A percentile compares a stretch with the other conserved stretches of the same genome.
phyloP scores from a whole-genome alignment of 306 rosid species.

The Castanopsis chinensis region DNA sequence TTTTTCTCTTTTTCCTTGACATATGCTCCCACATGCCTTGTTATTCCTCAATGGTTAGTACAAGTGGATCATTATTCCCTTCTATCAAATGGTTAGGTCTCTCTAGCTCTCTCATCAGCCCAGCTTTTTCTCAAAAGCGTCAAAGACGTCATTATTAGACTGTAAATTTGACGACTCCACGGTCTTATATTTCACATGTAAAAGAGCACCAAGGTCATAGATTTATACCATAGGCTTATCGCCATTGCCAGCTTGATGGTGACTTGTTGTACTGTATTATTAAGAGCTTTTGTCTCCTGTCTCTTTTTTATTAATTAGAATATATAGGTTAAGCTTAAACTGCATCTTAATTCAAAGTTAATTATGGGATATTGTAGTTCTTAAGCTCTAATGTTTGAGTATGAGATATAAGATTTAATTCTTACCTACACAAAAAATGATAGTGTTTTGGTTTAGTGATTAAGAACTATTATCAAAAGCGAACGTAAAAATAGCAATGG shows the following conservation, averaged over 20 bases:
- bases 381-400: no score
- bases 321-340: background rate
- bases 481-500: no score
- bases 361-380: no score
- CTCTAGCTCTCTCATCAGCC: background rate
- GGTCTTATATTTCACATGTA: background rate
- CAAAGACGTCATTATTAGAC: background rate
- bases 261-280: background rate
- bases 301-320: background rate
- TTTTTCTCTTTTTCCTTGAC: background rate
- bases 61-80: background rate
- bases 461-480: no score
- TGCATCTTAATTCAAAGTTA: background rate
- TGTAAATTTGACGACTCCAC: background rate
- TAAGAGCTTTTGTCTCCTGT: no score
- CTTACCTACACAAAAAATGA: no score
- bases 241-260: background rate
- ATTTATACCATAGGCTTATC: background rate
- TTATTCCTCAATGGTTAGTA: conserved; percentile 7
- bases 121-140: no score
- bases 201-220: background rate
- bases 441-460: no score
- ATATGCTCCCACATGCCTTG: no score
- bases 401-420: no score
- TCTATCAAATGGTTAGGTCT: background rate